These are phyloP conservation scores for Anacardium occidentale DNA, from an alignment of 345 rosid genomes.

Conservation along the genomic window DNA sequence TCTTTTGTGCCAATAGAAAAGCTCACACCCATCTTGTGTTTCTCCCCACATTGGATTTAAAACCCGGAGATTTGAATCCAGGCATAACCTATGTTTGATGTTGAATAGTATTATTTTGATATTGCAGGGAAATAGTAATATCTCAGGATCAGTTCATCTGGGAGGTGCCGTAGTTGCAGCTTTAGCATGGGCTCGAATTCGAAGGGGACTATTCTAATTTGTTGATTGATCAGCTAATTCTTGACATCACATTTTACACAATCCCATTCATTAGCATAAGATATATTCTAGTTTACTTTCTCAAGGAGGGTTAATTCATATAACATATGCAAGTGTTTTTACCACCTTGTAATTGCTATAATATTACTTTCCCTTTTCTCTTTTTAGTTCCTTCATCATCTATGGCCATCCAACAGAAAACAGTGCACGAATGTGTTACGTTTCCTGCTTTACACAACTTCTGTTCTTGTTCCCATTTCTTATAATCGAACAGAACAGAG, in stretches of 20 bases:
- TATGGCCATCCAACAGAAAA: not conserved
- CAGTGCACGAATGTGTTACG: too few relatives aligned
- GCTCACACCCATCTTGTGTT: not conserved
- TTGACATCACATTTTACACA: too few relatives aligned
- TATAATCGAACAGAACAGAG: too few relatives aligned
- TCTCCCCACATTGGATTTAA: not conserved
- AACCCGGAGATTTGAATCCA: not conserved
- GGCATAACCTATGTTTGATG: not conserved
- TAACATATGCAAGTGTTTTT: not conserved
- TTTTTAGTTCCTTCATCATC: not conserved
- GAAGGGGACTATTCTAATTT: constrained; percentile 56
- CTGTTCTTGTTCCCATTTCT: too few relatives aligned
- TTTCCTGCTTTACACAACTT: too few relatives aligned
- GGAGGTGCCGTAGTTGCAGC: constrained; percentile 97
- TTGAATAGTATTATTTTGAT: constrained; percentile 12
- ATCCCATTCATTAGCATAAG: not conserved
- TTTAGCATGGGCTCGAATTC: constrained; percentile 63
- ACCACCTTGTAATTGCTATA: not conserved
- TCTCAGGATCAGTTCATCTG: constrained; percentile 86
- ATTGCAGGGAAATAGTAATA: constrained; percentile 66
- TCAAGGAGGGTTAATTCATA: not conserved
- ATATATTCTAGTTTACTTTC: not conserved
- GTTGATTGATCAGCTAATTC: not conserved
- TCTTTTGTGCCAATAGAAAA: not conserved
- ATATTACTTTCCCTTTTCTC: too few relatives aligned